Percentiles rank a stretch among this genome's conserved stretches.
Evolutionary conservation across 495 filamentous ascomycete genomes (phyloP).

Genomic region (Aspergillus panamensis): DNA sequence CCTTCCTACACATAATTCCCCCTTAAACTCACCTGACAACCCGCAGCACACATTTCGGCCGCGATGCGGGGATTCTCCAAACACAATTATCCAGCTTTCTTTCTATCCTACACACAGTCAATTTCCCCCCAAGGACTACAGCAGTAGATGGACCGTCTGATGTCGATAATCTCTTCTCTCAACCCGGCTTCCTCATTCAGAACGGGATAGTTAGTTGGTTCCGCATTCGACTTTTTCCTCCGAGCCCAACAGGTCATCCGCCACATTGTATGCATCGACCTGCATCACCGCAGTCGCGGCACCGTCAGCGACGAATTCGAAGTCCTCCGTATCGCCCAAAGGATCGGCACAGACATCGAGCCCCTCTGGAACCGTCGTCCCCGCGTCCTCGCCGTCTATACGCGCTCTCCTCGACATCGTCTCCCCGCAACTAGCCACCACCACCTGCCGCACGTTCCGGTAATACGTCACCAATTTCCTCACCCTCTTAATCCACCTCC

Average conservation of each 20-base stretch:
- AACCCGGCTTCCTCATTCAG: conserved; percentile 35
- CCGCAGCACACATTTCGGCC: not conserved
- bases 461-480: conserved; percentile 42
- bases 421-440: conserved; percentile 24
- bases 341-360: conserved; percentile 39
- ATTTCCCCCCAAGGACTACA: not conserved
- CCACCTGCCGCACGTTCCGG: conserved; percentile 36
- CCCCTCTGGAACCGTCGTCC: conserved; percentile 37
- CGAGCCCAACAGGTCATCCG: conserved; percentile 38
- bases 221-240: conserved; percentile 36
- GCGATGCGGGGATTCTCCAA: not conserved
- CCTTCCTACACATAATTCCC: no score
- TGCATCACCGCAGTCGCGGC: conserved; percentile 41
- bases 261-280: conserved; percentile 38
- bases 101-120: not conserved
- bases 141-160: conserved; percentile 15
- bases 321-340: conserved; percentile 41
- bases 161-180: conserved; percentile 24
- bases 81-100: not conserved
- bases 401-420: conserved; percentile 28
- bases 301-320: conserved; percentile 43
- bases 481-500: conserved; percentile 41
- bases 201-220: conserved; percentile 33
- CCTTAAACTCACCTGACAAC: not conserved
- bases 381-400: conserved; percentile 35